Evolutionary conservation across 352 stramenopile species (phyloP).

Genomic region (Aphanomyces astaci): DNA sequence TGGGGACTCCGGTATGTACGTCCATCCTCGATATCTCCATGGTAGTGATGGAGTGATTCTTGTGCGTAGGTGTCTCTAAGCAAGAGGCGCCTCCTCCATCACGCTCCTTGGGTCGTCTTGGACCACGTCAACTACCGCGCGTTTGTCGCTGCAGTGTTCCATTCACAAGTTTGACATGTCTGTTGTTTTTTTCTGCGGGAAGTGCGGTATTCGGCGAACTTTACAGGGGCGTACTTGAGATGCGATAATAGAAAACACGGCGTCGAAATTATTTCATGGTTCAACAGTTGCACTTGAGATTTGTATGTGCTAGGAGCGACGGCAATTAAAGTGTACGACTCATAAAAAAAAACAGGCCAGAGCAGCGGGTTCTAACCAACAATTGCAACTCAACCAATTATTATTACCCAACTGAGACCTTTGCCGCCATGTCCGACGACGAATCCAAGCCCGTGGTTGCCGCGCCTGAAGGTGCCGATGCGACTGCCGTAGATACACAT

Average conservation of each 20-base stretch:
- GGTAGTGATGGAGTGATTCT: not conserved
- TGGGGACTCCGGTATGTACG: not conserved
- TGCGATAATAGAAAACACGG: not conserved
- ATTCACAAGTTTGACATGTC: not conserved
- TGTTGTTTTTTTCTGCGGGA: not conserved
- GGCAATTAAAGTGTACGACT: not conserved
- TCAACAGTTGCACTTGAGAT: not conserved
- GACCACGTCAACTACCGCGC: not conserved
- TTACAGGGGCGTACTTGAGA: not conserved
- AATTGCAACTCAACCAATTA: slow-evolving; percentile 21
- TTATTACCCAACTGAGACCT: not conserved
- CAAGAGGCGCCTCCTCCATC: not conserved
- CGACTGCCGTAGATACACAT: no score
- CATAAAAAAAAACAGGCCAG: not conserved
- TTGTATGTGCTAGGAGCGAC: not conserved
- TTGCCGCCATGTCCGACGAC: slow-evolving; percentile 6
- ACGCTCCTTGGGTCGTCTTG: not conserved
- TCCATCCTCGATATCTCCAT: no score
- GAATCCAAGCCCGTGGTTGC: not conserved
- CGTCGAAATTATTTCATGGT: not conserved
- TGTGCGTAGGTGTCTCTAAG: not conserved
- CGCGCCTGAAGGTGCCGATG: not conserved
- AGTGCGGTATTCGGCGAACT: not conserved
- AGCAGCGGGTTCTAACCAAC: slow-evolving; percentile 3
- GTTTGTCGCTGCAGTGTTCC: not conserved